Conservation (phyloP, 305 asterid genomes). For the Fraxinus dipetala region DNA sequence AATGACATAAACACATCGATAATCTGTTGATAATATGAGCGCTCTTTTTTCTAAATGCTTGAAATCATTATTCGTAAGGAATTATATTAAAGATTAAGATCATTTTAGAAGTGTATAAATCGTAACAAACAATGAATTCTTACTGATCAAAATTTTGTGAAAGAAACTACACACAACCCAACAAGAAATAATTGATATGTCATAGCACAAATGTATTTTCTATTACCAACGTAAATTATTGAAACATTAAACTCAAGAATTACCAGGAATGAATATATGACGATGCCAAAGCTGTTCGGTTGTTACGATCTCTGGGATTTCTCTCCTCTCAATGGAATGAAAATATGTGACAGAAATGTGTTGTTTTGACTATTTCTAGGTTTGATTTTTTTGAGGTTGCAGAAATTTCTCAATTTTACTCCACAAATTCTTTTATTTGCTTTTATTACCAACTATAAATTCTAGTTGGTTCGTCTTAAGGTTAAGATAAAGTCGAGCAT, state of each 20-base stretch:
- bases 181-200: not conserved
- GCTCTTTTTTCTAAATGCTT: not conserved
- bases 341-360: not conserved
- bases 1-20: not conserved
- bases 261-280: not conserved
- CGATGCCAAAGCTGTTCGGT: not conserved
- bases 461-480: not conserved
- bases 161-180: not conserved
- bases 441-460: not conserved
- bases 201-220: not conserved
- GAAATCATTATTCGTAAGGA: not conserved
- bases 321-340: not conserved
- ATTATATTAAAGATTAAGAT: not conserved
- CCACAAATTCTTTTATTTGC: not conserved
- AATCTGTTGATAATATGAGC: not conserved
- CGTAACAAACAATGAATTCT: not conserved
- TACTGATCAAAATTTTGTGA: not conserved
- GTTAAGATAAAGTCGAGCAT: not conserved
- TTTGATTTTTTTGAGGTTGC: not conserved
- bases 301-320: not conserved
- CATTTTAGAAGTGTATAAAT: not conserved
- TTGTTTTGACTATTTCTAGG: conserved; percentile 2
- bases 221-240: not conserved
- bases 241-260: not conserved
- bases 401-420: not conserved